Percentiles rank a stretch among this genome's conserved stretches.
Evolutionary conservation across 176 grass and related monocot genomes (phyloP).

Genomic region (Phyllostachys edulis): DNA sequence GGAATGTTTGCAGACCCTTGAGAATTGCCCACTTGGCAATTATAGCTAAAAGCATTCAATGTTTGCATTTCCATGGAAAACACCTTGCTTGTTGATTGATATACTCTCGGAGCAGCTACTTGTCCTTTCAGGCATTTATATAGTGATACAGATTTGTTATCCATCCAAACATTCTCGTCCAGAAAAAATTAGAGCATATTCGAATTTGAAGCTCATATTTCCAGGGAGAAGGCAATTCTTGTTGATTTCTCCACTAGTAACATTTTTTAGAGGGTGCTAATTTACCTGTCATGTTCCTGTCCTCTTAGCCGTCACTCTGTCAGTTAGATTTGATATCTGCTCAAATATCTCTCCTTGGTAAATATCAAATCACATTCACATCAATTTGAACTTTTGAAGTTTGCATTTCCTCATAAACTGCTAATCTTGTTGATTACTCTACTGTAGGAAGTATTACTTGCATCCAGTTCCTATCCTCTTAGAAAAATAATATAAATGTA

Average conservation of each 20-base stretch:
- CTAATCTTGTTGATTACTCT: neutral
- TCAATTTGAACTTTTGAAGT: neutral
- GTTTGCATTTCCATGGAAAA: neutral
- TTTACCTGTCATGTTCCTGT: neutral
- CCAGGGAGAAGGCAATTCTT: neutral
- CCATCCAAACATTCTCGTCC: neutral
- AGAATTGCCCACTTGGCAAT: neutral
- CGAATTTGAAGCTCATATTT: neutral
- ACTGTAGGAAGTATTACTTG: neutral
- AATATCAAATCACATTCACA: neutral
- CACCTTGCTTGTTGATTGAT: neutral
- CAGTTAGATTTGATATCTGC: neutral
- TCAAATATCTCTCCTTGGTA: neutral
- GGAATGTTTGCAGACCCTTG: neutral
- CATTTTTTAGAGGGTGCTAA: neutral
- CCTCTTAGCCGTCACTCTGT: neutral
- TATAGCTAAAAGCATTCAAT: neutral
- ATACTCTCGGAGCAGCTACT: neutral
- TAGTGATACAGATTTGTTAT: neutral
- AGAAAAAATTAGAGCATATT: neutral
- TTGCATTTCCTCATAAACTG: neutral
- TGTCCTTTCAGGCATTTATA: neutral
- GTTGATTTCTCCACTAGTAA: neutral
- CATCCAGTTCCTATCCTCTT: neutral
- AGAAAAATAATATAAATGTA: slow-evolving; percentile 4